Evolutionary conservation across 495 filamentous ascomycete genomes (phyloP).

Genomic region (Xylaria acuta): DNA sequence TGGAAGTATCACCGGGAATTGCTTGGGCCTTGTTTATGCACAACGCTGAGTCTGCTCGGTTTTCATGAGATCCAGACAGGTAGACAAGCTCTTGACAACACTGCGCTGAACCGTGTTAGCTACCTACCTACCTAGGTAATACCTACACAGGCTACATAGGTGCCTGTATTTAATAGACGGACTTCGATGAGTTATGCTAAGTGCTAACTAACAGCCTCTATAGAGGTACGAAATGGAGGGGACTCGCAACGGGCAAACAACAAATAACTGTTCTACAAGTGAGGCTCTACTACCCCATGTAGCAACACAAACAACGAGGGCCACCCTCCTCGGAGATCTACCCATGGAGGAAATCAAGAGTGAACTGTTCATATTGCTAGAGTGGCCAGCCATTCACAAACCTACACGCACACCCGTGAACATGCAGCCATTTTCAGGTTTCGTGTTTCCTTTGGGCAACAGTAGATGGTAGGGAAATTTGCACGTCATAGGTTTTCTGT

Average conservation of each 20-base stretch:
- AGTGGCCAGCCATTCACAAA: conserved; percentile 26
- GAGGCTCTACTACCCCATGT: too few relatives aligned
- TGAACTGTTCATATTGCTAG: background rate
- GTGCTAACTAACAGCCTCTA: background rate
- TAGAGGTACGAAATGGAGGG: background rate
- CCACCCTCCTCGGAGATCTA: background rate
- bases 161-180: too few relatives aligned
- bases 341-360: background rate
- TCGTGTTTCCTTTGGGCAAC: conserved; percentile 19
- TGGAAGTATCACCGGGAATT: background rate
- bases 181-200: background rate
- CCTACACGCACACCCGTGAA: conserved; percentile 29
- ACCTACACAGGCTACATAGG: background rate
- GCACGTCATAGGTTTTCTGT: conserved; percentile 17
- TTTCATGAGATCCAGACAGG: background rate
- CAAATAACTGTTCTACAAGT: background rate
- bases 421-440: conserved; percentile 17
- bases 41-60: background rate
- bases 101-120: background rate
- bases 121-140: background rate
- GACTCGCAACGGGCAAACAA: background rate
- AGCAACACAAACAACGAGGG: background rate
- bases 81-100: background rate
- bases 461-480: conserved; percentile 1
- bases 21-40: background rate